A percentile compares a stretch with the other conserved stretches of the same genome.
Evolutionary conservation across 441 rosid genomes (phyloP).

Genomic region (Bruguiera hainesii): DNA sequence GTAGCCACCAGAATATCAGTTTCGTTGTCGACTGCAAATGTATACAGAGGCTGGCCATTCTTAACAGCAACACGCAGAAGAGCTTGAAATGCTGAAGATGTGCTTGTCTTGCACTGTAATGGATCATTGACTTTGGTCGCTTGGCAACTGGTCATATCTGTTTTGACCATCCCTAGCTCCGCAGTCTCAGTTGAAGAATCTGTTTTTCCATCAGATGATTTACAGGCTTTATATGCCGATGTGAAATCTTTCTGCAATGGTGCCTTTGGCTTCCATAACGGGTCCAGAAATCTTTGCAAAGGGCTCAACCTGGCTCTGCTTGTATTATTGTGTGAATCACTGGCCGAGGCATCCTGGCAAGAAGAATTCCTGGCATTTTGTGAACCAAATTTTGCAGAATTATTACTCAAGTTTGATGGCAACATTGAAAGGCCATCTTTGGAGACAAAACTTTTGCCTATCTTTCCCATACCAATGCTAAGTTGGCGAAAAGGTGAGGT

Average conservation of each 20-base stretch:
- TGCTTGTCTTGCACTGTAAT: constrained; percentile 35
- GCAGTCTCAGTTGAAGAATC: constrained; percentile 32
- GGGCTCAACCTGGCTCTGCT: constrained; percentile 86
- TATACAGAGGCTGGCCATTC: constrained; percentile 79
- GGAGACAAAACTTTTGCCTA: constrained; percentile 48
- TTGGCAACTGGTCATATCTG: constrained; percentile 35
- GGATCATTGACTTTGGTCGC: constrained; percentile 32
- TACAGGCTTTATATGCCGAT: constrained; percentile 31
- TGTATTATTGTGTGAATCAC: constrained; percentile 37
- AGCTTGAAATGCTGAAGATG: constrained; percentile 58
- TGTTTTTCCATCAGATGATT: constrained; percentile 32
- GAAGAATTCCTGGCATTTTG: constrained; percentile 42
- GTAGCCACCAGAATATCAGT: constrained; percentile 77
- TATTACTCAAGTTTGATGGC: constrained; percentile 26
- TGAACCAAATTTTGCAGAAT: constrained; percentile 37
- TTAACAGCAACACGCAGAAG: constrained; percentile 75
- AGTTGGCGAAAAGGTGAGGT: constrained; percentile 80
- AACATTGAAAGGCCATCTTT: constrained; percentile 30
- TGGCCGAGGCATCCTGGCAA: constrained; percentile 29
- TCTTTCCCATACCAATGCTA: constrained; percentile 58
- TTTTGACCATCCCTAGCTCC: constrained; percentile 39
- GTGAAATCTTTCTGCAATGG: constrained; percentile 38
- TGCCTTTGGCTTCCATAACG: constrained; percentile 67
- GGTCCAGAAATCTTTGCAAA: constrained; percentile 80
- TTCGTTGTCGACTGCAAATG: constrained; percentile 82